Evolutionary conservation across 371 early-diverging fungal genomes (phyloP).

Genomic region (Coemansia sp.): DNA sequence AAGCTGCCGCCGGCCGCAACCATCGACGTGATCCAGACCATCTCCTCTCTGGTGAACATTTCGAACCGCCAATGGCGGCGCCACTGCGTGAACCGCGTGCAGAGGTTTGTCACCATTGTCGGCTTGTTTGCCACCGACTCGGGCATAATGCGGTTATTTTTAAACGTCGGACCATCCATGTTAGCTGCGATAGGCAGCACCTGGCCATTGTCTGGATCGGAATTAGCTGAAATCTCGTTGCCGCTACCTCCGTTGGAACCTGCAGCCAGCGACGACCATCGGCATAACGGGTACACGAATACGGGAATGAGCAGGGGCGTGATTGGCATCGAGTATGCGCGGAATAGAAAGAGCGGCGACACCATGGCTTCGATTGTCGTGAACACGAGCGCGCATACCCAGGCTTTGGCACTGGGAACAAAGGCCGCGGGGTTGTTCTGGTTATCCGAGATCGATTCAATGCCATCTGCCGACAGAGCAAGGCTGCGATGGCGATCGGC

Average conservation of each 20-base stretch:
- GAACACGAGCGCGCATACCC: slow-evolving; percentile 32
- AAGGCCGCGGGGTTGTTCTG: background rate
- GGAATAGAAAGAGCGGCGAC: slow-evolving; percentile 40
- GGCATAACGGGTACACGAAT: slow-evolving; percentile 35
- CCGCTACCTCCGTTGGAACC: background rate
- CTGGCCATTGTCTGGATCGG: background rate
- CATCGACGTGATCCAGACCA: slow-evolving; percentile 46
- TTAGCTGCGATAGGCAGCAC: background rate
- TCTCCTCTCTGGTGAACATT: slow-evolving; percentile 26
- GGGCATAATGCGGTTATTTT: slow-evolving; percentile 2
- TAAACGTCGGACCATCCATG: background rate
- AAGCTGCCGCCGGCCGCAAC: slow-evolving; percentile 45
- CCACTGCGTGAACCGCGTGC: background rate
- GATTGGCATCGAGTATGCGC: slow-evolving; percentile 39
- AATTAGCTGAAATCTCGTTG: background rate
- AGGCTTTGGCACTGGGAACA: slow-evolving; percentile 25
- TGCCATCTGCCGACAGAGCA: background rate
- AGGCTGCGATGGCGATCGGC: background rate
- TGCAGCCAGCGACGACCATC: background rate
- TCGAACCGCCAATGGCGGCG: slow-evolving; percentile 4
- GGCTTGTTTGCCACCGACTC: background rate
- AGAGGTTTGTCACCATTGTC: background rate
- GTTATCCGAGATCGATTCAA: background rate
- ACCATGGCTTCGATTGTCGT: slow-evolving; percentile 28
- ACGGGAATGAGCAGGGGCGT: slow-evolving; percentile 40